Evolutionary conservation across 2,329 filamentous ascomycete species (phyloP), one percentile per base, ranked within the genome.

Genomic region (Paraphoma sp.): DNA sequence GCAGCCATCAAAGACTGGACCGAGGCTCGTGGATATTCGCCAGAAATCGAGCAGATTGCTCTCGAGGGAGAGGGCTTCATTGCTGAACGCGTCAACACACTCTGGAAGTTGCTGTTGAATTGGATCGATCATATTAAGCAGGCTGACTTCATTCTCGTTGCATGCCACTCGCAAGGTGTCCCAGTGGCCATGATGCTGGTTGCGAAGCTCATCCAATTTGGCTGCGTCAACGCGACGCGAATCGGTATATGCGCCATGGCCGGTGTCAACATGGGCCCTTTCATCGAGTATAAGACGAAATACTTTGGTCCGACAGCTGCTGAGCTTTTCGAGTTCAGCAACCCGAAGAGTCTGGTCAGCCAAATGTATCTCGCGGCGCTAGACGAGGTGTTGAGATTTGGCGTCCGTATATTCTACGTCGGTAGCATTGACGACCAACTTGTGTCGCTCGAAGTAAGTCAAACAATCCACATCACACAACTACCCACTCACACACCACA

Each of bases 361-460:
- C 89, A 89, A 68, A 87, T 91, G 64, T 96, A 97, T 64, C 87
- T 92, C 66, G 82, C 87, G 29, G 87, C 93, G 0, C 79, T 98
- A 3, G 87, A 90, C 68, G 85, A 86, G 9, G 89, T 90, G 1
- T 81, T 99, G 6, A 84, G 88, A 14, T 89, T 92, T 67, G 93
- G 93, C 11, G 91, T 91, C 12, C 87, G 92, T 41, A 86, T 98
- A 47, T 90, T 93, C 0, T 97, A 93, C 73, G 84, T 96, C 56
- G 94, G 94, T 51, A 97, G 93, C 76, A 96, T 99, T 49, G 95
- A 99, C 74, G 95, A 99, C 76, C 95, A 99, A 76, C 83, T 99
- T 2, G 93, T 99, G 12, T 94, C 93, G 4, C 82, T 99, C 72
- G 94, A 97, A 82, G 89, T 91, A 76, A 71, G 80, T 68, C 18